A percentile compares a stretch with the other conserved stretches of the same genome.
phyloP scores from a whole-genome alignment of 2,329 filamentous ascomycete genomes.

The Ambrosiella xylebori region DNA sequence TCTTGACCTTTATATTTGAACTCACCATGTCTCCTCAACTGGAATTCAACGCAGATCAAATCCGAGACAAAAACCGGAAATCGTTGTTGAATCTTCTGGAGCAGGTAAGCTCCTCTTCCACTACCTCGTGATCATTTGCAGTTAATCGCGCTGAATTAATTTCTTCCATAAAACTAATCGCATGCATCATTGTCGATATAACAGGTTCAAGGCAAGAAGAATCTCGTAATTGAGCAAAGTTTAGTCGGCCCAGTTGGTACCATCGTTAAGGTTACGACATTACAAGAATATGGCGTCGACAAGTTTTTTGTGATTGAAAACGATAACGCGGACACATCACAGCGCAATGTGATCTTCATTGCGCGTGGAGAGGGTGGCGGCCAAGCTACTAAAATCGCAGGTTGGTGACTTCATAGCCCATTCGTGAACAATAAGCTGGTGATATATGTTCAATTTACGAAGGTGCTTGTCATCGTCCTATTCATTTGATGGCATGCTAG shows the following conservation, averaged over 20 bases:
- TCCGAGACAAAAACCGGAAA: constrained; percentile 67
- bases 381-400: constrained; percentile 71
- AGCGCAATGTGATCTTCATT: constrained; percentile 89
- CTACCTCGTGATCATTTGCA: background rate
- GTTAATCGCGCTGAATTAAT: background rate
- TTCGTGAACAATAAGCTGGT: background rate
- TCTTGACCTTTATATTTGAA: background rate
- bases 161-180: background rate
- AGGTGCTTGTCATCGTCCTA: background rate
- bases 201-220: constrained; percentile 97
- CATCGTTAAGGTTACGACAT: constrained; percentile 84
- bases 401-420: constrained; percentile 35
- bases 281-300: constrained; percentile 95
- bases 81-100: constrained; percentile 84
- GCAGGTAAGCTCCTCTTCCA: constrained; percentile 47
- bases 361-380: constrained; percentile 76
- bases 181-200: background rate
- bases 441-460: background rate
- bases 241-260: constrained; percentile 79
- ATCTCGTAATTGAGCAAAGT: constrained; percentile 79
- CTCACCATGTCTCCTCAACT: constrained; percentile 49
- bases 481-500: background rate
- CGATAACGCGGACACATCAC: constrained; percentile 81
- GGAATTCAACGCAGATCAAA: constrained; percentile 57
- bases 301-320: constrained; percentile 97